Conservation (phyloP, 768 basidiomycete genomes). For the Collybia sp. region DNA sequence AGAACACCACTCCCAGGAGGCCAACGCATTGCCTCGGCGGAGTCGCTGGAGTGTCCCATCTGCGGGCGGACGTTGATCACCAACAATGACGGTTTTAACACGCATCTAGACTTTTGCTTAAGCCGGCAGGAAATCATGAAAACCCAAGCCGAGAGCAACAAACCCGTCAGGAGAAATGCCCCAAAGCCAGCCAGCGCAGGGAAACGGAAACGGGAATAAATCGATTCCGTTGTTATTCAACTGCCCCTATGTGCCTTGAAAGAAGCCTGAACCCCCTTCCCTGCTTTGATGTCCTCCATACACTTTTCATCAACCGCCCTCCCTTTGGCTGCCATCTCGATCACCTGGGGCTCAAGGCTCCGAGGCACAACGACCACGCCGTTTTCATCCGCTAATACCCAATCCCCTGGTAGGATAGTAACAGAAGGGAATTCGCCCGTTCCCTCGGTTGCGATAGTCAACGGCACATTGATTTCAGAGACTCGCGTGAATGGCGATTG, state of each 20-base stretch:
- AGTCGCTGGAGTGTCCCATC: conserved; percentile 63
- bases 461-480: conserved; percentile 65
- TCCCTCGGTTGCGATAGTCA: conserved; percentile 43
- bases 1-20: not conserved
- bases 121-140: conserved; percentile 74
- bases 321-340: conserved; percentile 52
- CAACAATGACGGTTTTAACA: conserved; percentile 77
- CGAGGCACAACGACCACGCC: conserved; percentile 82
- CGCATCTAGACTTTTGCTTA: conserved; percentile 88
- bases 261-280: conserved; percentile 70
- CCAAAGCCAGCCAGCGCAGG: not conserved
- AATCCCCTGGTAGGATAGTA: conserved; percentile 68
- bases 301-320: conserved; percentile 67
- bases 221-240: conserved; percentile 10
- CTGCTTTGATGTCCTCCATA: conserved; percentile 69
- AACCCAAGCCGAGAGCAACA: conserved; percentile 47
- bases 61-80: conserved; percentile 57
- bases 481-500: conserved; percentile 83
- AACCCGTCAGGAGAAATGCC: conserved; percentile 1
- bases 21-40: conserved; percentile 1
- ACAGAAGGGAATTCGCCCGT: conserved; percentile 42
- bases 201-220: not conserved
- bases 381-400: conserved; percentile 84
- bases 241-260: conserved; percentile 72
- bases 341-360: conserved; percentile 46